Evolutionary conservation across 2,329 filamentous ascomycete genomes (phyloP).

Genomic region (Sordariomycetes sp.): DNA sequence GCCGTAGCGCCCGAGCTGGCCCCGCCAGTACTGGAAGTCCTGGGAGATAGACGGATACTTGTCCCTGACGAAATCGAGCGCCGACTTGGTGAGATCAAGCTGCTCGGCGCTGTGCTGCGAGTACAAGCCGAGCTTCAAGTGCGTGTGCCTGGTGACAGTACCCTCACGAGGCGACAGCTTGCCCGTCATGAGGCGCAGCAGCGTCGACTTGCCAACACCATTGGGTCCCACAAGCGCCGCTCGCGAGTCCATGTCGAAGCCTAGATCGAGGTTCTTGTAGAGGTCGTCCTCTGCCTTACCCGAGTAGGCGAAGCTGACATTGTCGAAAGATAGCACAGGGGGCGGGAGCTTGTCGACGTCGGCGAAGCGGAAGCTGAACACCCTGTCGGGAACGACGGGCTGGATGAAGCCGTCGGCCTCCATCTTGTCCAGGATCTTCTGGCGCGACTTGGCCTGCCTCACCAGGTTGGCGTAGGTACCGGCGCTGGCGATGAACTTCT

Average conservation of each 20-base stretch:
- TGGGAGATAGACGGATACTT: slow-evolving; percentile 84
- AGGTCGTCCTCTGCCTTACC: slow-evolving; percentile 82
- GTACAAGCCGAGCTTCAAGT: slow-evolving; percentile 97
- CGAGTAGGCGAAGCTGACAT: slow-evolving; percentile 97
- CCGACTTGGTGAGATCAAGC: slow-evolving; percentile 94
- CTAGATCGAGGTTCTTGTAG: slow-evolving; percentile 93
- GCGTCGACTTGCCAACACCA: slow-evolving; percentile 97
- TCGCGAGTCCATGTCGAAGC: slow-evolving; percentile 99
- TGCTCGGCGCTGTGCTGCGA: slow-evolving; percentile 97
- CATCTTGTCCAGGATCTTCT: slow-evolving; percentile 99
- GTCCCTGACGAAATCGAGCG: slow-evolving; percentile 94
- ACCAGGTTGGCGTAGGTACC: slow-evolving; percentile 99
- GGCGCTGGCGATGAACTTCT: slow-evolving; percentile 99
- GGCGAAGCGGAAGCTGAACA: slow-evolving; percentile 97
- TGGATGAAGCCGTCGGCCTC: slow-evolving; percentile 98
- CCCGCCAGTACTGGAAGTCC: slow-evolving; percentile 99
- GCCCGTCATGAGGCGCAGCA: slow-evolving; percentile 93
- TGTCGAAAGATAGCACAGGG: slow-evolving; percentile 89
- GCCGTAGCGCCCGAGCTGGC: slow-evolving; percentile 92
- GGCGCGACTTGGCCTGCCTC: slow-evolving; percentile 94
- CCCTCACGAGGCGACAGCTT: slow-evolving; percentile 80
- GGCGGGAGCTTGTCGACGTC: slow-evolving; percentile 99
- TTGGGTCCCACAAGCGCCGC: slow-evolving; percentile 95
- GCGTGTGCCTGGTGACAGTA: slow-evolving; percentile 81
- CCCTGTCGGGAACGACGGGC: slow-evolving; percentile 70